Conservation (phyloP, 257 asterid species). For the Przewalskia tangutica region DNA sequence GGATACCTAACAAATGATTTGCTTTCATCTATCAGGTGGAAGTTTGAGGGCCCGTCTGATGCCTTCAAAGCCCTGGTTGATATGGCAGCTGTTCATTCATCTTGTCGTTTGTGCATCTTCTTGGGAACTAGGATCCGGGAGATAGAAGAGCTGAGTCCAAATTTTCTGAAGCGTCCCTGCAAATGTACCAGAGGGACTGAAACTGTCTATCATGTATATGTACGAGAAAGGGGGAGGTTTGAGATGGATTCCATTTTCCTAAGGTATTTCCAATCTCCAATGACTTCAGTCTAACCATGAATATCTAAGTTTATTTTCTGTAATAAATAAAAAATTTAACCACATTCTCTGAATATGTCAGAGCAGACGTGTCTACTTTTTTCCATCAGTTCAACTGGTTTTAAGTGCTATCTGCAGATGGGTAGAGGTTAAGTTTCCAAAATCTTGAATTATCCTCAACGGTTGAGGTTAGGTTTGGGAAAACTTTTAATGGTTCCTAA, state of each 20-base stretch:
- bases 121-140: conserved; percentile 67
- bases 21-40: conserved; percentile 56
- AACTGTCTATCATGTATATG: conserved; percentile 63
- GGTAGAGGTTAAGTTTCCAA: no score
- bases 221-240: conserved; percentile 86
- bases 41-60: conserved; percentile 86
- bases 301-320: neutral
- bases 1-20: neutral
- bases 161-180: conserved; percentile 79
- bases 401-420: no score
- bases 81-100: conserved; percentile 98
- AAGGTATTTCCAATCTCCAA: conserved; percentile 37
- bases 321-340: neutral
- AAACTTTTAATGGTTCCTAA: no score
- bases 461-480: no score
- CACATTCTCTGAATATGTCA: neutral
- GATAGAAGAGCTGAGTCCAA: conserved; percentile 44
- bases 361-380: neutral
- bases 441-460: no score
- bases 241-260: conserved; percentile 71
- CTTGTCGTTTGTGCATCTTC: conserved; percentile 90
- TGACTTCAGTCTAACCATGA: neutral
- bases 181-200: conserved; percentile 51
- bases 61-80: conserved; percentile 97
- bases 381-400: neutral